A percentile compares a stretch with the other conserved stretches of the same genome.
Conservation (phyloP, 2,329 filamentous ascomycete species). For the Huntiella bhutanensis region DNA sequence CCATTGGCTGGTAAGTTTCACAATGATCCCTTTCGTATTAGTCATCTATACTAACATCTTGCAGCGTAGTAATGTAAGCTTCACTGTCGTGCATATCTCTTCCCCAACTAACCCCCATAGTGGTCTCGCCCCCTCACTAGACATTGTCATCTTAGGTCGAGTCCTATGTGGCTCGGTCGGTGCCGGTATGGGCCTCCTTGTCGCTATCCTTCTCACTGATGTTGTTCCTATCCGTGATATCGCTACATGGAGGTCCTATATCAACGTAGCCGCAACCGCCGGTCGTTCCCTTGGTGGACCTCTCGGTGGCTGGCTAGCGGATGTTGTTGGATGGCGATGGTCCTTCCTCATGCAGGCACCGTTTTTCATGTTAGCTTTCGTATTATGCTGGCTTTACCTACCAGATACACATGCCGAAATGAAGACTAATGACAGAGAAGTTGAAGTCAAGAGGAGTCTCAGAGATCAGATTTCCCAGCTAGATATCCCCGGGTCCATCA, state of each 20-base stretch:
- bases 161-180: conserved; percentile 32
- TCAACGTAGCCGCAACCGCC: conserved; percentile 32
- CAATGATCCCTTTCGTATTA: background rate
- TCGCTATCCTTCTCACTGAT: conserved; percentile 33
- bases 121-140: conserved; percentile 21
- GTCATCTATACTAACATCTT: background rate
- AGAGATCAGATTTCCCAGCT: conserved; percentile 15
- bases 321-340: conserved; percentile 48
- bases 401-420: conserved; percentile 15
- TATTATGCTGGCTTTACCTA: conserved; percentile 34
- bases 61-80: conserved; percentile 6
- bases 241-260: conserved; percentile 33
- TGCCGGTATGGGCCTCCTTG: conserved; percentile 31
- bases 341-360: conserved; percentile 46
- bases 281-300: conserved; percentile 34
- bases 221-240: conserved; percentile 33
- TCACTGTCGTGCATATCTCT: background rate
- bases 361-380: conserved; percentile 33
- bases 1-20: conserved; percentile 14
- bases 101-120: conserved; percentile 6
- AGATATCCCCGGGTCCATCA: conserved; percentile 36
- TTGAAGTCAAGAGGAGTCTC: background rate
- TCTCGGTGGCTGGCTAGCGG: conserved; percentile 42
- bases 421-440: too few species aligned
- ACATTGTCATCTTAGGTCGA: conserved; percentile 30